Base-by-base conservation (phyloP, 2,329 filamentous ascomycete species). In the Clarireedia sp. region DNA sequence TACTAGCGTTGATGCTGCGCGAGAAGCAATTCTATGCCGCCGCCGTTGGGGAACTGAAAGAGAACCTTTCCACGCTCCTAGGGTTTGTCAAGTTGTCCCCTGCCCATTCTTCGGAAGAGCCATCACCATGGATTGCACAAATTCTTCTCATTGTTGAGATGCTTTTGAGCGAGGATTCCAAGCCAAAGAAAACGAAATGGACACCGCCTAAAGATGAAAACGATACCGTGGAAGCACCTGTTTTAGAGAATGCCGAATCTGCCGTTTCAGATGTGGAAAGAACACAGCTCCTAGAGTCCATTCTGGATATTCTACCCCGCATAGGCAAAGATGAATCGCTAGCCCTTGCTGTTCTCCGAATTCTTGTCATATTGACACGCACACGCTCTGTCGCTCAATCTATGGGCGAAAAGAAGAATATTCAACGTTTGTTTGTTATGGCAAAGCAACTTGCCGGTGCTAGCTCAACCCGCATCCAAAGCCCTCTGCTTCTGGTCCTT, bases 361-460 rank as follows among this genome's bases (percentile, higher is more conserved):
- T 96, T 12, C 74, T 99, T 36, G 89, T 95, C 29, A 90, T 96
- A 59, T 75, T 99, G 29, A 96, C 94, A 1, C 83, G 95, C 21
- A 81, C 83, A 57, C 85, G 90, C 50, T 76, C 81, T 14, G 78
- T 95, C 59, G 91, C 94, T 2, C 80, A 83, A 60, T 76, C 80
- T 45, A 78, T 97, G 47, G 89, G 89, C 5, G 87, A 96, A 68
- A 96, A 90, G 74, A 87, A 85, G 67, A 95, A 95, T 64, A 77
- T 99, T 48, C 89, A 94, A 67, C 82, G 90, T 26, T 76, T 99
- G 21, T 97, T 99, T 71, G 81, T 96, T 51, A 96, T 97, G 89
- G 84, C 92, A 56, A 95, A 95, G 70, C 92, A 97, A 69, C 81
- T 97, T 57, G 85, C 89, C 19, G 88, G 87, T 24, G 80, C 84